Percentiles rank a stretch among this genome's conserved stretches.
Conservation (phyloP, 768 basidiomycete species). For the Hericium alpestre region DNA sequence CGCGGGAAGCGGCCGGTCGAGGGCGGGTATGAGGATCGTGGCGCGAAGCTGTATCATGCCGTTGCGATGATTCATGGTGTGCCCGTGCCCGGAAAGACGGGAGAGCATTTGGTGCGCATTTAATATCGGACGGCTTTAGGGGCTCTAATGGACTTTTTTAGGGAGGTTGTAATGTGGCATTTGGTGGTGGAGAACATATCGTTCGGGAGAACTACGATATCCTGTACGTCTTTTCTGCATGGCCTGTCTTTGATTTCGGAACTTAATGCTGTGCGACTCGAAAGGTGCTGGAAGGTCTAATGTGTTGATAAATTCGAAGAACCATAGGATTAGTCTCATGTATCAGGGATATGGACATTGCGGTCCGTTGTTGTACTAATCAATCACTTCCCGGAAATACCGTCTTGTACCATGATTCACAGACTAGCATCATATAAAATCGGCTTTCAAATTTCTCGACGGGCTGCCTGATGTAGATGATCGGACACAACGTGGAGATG, state of each 20-base stretch:
- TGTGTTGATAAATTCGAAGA: no score
- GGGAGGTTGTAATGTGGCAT: conserved; percentile 34
- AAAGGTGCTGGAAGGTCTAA: conserved; percentile 28
- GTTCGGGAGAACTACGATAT: conserved; percentile 32
- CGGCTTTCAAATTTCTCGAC: no score
- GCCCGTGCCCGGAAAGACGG: conserved; percentile 65
- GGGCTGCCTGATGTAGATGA: no score
- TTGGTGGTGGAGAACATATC: conserved; percentile 27
- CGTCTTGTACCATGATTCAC: no score
- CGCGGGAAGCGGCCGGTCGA: conserved; percentile 48
- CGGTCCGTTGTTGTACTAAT: no score
- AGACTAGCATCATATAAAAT: no score
- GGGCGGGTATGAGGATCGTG: conserved; percentile 67
- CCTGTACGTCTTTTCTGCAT: conserved; percentile 22
- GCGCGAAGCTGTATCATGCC: conserved; percentile 59
- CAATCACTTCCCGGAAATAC: not conserved
- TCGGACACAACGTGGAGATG: no score
- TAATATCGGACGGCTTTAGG: not conserved
- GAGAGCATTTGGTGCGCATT: conserved; percentile 49
- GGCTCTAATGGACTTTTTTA: conserved; percentile 9
- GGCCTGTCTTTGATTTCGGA: not conserved
- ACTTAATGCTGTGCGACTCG: conserved; percentile 8
- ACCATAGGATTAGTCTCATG: no score
- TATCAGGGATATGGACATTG: no score
- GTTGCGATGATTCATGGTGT: conserved; percentile 39